Evolutionary conservation across 1,139 yeast genomes (phyloP), one percentile per base, ranked within the genome.

Genomic region (Candida neerlandica): DNA sequence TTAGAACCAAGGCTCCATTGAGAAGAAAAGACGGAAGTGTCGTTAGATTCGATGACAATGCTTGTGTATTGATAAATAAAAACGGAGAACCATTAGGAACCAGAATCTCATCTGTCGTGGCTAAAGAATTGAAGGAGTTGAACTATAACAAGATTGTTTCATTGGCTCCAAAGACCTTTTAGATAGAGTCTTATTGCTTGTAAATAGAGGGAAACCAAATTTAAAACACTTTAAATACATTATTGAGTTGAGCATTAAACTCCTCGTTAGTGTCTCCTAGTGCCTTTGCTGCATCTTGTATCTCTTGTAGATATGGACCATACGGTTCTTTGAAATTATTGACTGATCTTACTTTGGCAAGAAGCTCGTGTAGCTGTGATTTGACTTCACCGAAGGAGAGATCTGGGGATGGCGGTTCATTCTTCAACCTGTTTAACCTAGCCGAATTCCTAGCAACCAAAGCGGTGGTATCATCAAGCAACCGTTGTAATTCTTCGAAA

Each of bases 41-140:
- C 21, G 79, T 94, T 38, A 77, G 90, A 58, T 94, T 94, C 65
- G 97, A 94, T 65, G 99, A 94, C 69, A 94, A 94, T 67, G 99
- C 99, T 0, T 92, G 98, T 73, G 98, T 95, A 34, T 79, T 94
- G 64, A 82, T 94, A 55, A 92, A 94, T 72, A 91, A 91, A 70
- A 86, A 85, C 57, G 90, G 91, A 26, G 99, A 95, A 64, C 97
- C 98, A 7, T 78, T 94, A 49, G 99, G 99, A 11, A 88, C 97
- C 34, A 86, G 99, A 79, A 90, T 94, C 34, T 81, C 89, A 49
- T 86, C 94, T 38, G 96, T 89, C 47, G 97, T 94, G 30, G 96
- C 97, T 39, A 88, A 89, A 67, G 98, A 94, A 69, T 80, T 94
- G 56, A 85, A 86, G 71, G 90, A 88, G 55, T 85, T 84, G 71